Evolutionary conservation across 495 filamentous ascomycete species (phyloP).

Genomic region (Pseudomonodictys pantanalensis): DNA sequence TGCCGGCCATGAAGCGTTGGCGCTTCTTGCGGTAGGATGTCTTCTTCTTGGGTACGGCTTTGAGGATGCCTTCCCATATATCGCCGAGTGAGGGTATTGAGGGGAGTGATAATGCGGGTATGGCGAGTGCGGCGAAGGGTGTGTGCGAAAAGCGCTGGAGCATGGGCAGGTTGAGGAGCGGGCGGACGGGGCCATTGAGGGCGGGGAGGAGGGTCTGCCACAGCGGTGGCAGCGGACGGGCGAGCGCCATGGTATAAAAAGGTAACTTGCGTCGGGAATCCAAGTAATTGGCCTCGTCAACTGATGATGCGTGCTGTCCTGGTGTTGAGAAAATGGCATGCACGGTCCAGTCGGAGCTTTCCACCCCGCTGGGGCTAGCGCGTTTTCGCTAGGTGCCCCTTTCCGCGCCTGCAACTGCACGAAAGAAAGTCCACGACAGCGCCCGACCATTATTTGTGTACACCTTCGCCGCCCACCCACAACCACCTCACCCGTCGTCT

Average conservation of each 20-base stretch:
- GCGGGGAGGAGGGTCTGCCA: conserved; percentile 38
- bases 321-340: too few relatives aligned
- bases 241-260: conserved; percentile 35
- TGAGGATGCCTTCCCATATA: conserved; percentile 88
- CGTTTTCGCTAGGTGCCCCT: conserved; percentile 33
- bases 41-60: conserved; percentile 98
- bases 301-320: too few relatives aligned
- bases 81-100: conserved; percentile 61
- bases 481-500: conserved; percentile 4
- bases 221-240: conserved; percentile 34
- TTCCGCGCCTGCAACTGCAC: conserved; percentile 28
- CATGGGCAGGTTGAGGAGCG: too few relatives aligned
- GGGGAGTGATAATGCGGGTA: conserved; percentile 53
- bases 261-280: too few relatives aligned
- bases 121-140: conserved; percentile 32
- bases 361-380: conserved; percentile 24
- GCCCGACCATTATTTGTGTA: conserved; percentile 21
- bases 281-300: too few relatives aligned
- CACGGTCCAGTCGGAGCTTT: too few relatives aligned
- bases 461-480: not conserved
- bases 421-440: conserved; percentile 31
- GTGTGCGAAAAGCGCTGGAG: too few relatives aligned
- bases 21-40: conserved; percentile 96
- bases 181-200: conserved; percentile 37
- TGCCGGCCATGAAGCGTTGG: conserved; percentile 87